Percentiles rank a stretch among this genome's conserved stretches.
Conservation (phyloP, 208 protist genomes). For the Trypanosoma cruzi region DNA sequence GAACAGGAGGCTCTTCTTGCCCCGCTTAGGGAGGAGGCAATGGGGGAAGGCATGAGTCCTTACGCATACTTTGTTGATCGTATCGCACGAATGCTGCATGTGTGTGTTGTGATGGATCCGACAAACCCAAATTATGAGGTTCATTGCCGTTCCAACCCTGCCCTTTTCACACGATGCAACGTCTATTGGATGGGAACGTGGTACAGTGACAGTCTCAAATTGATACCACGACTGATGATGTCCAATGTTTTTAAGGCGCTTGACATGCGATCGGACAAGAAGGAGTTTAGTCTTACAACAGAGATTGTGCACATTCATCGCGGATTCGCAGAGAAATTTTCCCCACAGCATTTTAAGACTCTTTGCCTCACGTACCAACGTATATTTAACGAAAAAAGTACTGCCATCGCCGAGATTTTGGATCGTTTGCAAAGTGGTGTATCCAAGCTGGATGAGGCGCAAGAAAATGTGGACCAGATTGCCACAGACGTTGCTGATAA, state of each 20-base stretch:
- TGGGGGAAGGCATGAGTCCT: slow-evolving; percentile 77
- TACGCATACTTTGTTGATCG: slow-evolving; percentile 94
- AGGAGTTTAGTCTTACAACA: slow-evolving; percentile 87
- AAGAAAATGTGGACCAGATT: slow-evolving; percentile 94
- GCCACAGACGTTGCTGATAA: slow-evolving; percentile 91
- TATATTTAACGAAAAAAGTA: slow-evolving; percentile 87
- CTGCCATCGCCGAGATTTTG: slow-evolving; percentile 67
- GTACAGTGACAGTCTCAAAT: slow-evolving; percentile 87
- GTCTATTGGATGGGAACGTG: slow-evolving; percentile 97
- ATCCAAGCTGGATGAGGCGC: slow-evolving; percentile 95
- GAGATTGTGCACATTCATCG: slow-evolving; percentile 91
- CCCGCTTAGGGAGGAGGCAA: slow-evolving; percentile 92
- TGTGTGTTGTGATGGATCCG: slow-evolving; percentile 96
- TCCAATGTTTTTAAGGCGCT: slow-evolving; percentile 78
- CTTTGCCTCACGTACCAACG: slow-evolving; percentile 90
- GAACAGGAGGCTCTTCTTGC: slow-evolving; percentile 96
- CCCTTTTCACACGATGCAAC: slow-evolving; percentile 95
- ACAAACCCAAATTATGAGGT: slow-evolving; percentile 92
- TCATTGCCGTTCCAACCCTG: slow-evolving; percentile 95
- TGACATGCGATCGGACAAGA: slow-evolving; percentile 73
- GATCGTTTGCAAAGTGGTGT: slow-evolving; percentile 91
- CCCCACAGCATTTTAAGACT: slow-evolving; percentile 93
- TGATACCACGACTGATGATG: slow-evolving; percentile 91
- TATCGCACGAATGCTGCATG: slow-evolving; percentile 93
- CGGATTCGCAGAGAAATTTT: slow-evolving; percentile 65